phyloP scores from a whole-genome alignment of 2,329 filamentous ascomycete species.

The Microdochium trichocladiopsis region DNA sequence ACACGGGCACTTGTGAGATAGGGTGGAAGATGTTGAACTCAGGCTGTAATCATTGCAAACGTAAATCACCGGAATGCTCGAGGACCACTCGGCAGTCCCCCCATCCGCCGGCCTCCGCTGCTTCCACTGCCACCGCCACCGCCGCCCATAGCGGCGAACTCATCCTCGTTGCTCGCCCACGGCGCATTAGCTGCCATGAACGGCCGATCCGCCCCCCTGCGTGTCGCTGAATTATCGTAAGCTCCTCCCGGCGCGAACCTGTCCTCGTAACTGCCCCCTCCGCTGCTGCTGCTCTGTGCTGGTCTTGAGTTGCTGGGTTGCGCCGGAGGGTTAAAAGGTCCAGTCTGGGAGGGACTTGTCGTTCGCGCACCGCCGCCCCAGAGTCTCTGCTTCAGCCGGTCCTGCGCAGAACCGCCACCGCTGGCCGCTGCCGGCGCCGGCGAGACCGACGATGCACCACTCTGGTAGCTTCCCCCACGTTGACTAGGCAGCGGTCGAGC shows the following conservation, averaged over 20 bases:
- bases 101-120: neutral
- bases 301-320: conserved; percentile 9
- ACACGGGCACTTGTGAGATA: too few relatives aligned
- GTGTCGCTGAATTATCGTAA: conserved; percentile 28
- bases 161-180: conserved; percentile 35
- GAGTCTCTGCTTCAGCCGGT: conserved; percentile 72
- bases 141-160: conserved; percentile 27
- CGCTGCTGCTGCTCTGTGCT: conserved; percentile 19
- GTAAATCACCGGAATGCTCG: neutral
- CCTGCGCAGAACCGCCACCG: conserved; percentile 60
- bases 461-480: conserved; percentile 69
- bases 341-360: conserved; percentile 42
- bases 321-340: conserved; percentile 40
- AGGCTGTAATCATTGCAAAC: neutral
- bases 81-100: conserved; percentile 1
- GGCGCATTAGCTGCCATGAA: conserved; percentile 39
- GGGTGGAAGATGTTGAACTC: too few relatives aligned
- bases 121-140: conserved; percentile 26
- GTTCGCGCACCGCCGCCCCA: conserved; percentile 56
- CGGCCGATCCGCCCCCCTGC: conserved; percentile 26
- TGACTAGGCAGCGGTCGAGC: conserved; percentile 65
- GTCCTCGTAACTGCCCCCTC: conserved; percentile 33
- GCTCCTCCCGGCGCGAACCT: conserved; percentile 36
- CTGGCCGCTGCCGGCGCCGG: conserved; percentile 25
- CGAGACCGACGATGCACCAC: conserved; percentile 4